Conservation (phyloP, 352 stramenopile genomes). For the Phytophthora tubulina region DNA sequence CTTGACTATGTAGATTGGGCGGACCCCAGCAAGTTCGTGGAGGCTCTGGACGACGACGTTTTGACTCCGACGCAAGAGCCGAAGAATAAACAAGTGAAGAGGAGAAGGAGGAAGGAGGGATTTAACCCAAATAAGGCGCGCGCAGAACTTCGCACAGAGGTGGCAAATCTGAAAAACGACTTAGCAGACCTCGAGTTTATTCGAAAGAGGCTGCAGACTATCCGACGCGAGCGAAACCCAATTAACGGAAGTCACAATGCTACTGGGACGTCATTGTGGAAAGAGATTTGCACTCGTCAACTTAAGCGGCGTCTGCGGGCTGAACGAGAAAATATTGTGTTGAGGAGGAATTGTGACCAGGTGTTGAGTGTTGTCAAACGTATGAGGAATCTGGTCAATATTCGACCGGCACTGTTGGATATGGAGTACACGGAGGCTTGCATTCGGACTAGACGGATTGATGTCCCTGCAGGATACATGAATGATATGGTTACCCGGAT, state of each 20-base stretch:
- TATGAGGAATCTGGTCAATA: constrained; percentile 29
- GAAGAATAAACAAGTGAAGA: not conserved
- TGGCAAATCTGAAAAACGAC: constrained; percentile 31
- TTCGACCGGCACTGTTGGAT: constrained; percentile 11
- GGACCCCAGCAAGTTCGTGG: not conserved
- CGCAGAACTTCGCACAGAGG: constrained; percentile 28
- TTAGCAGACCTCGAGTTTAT: constrained; percentile 28
- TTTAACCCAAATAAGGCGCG: constrained; percentile 25
- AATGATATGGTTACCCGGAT: constrained; percentile 15
- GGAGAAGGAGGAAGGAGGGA: not conserved
- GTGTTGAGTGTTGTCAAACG: constrained; percentile 24
- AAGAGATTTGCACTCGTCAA: constrained; percentile 20
- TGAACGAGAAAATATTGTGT: constrained; percentile 36
- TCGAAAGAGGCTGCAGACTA: constrained; percentile 11
- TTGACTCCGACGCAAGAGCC: not conserved
- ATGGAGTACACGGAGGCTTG: constrained; percentile 8
- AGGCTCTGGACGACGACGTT: not conserved
- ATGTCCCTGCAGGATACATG: constrained; percentile 21
- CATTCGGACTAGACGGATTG: constrained; percentile 15
- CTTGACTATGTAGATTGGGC: not conserved
- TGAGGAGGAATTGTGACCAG: constrained; percentile 29
- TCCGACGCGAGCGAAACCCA: not conserved
- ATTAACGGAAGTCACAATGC: not conserved
- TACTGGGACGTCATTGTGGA: not conserved
- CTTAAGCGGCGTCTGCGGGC: constrained; percentile 15